phyloP scores from a whole-genome alignment of 1,139 yeast species.

The Debaryomyces sp. region DNA sequence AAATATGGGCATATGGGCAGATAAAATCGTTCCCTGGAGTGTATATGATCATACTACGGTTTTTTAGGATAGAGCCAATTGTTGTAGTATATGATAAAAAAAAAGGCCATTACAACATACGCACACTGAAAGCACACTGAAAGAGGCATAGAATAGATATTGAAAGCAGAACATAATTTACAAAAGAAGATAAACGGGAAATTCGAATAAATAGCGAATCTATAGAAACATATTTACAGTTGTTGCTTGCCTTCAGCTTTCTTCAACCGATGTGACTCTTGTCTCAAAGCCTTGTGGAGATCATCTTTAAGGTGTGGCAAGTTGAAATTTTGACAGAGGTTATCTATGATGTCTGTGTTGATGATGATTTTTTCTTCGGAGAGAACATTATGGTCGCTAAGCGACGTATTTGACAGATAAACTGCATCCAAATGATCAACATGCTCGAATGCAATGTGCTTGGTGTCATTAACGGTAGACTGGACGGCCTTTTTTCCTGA shows the following conservation, averaged over 20 bases:
- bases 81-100: background rate
- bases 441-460: slow-evolving; percentile 27
- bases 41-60: too few relatives aligned
- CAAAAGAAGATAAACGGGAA: background rate
- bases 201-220: background rate
- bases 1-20: too few relatives aligned
- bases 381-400: slow-evolving; percentile 11
- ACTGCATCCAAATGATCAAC: slow-evolving; percentile 22
- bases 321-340: slow-evolving; percentile 27
- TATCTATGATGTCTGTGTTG: slow-evolving; percentile 33
- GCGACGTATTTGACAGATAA: slow-evolving; percentile 12
- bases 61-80: too few relatives aligned
- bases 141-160: background rate
- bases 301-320: slow-evolving; percentile 42
- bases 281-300: slow-evolving; percentile 49
- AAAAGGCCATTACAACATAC: background rate
- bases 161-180: background rate
- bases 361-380: slow-evolving; percentile 33
- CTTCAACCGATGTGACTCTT: slow-evolving; percentile 39
- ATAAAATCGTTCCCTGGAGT: too few relatives aligned
- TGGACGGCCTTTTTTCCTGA: slow-evolving; percentile 15
- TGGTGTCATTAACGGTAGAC: slow-evolving; percentile 19
- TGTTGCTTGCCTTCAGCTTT: background rate
- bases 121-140: too few relatives aligned
- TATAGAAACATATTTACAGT: slow-evolving; percentile 5